A percentile compares a stretch with the other conserved stretches of the same genome.
phyloP scores from a whole-genome alignment of 2,329 filamentous ascomycete genomes.

The Ciborinia camelliae region DNA sequence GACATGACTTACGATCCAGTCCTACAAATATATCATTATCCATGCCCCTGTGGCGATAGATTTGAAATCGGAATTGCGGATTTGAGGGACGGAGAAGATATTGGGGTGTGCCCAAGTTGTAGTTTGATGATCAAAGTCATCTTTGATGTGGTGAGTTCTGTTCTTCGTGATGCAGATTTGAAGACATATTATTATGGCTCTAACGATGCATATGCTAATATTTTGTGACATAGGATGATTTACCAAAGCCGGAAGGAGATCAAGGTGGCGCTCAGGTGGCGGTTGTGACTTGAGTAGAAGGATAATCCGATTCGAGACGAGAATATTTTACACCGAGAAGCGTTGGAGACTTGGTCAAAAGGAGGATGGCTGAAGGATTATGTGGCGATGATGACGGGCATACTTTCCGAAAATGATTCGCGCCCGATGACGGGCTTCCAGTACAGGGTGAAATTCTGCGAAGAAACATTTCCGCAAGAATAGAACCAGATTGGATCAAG shows the following conservation, averaged over 20 bases:
- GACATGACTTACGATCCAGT: slow-evolving; percentile 89
- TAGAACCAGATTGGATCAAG: background rate
- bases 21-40: slow-evolving; percentile 89
- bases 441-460: background rate
- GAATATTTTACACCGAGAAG: background rate
- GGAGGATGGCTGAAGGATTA: background rate
- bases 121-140: slow-evolving; percentile 96
- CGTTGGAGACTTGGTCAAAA: background rate
- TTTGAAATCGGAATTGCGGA: slow-evolving; percentile 89
- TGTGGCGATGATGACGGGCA: background rate
- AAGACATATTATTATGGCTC: background rate
- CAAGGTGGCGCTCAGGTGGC: slow-evolving; percentile 21
- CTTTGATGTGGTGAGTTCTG: slow-evolving; percentile 68
- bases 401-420: background rate
- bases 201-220: slow-evolving; percentile 13
- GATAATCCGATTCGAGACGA: background rate
- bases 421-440: background rate
- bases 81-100: slow-evolving; percentile 82
- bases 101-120: slow-evolving; percentile 96
- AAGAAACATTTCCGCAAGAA: slow-evolving; percentile 8
- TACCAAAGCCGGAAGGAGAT: slow-evolving; percentile 43
- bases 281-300: slow-evolving; percentile 21
- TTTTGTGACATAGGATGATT: slow-evolving; percentile 43
- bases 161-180: background rate
- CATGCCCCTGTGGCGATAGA: slow-evolving; percentile 93